phyloP scores from a whole-genome alignment of 176 grass and related monocot genomes.

The Phyllostachys edulis region DNA sequence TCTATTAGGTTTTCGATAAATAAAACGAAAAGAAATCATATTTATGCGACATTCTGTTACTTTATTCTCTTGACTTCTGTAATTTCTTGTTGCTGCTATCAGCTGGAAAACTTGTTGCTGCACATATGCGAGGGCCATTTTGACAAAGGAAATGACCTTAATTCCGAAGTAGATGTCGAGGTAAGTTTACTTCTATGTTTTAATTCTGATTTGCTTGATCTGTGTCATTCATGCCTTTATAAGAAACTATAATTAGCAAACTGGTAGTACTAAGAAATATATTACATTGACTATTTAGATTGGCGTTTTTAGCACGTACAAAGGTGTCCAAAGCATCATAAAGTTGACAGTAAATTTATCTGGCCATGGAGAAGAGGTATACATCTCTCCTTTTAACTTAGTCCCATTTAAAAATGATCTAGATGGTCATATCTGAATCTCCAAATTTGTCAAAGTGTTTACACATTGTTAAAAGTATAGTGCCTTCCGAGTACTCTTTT shows the following conservation, averaged over 20 bases:
- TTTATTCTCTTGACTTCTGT: background rate
- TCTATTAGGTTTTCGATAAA: background rate
- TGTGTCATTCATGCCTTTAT: background rate
- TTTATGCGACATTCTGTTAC: background rate
- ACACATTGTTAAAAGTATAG: too few relatives aligned
- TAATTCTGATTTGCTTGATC: background rate
- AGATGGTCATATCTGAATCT: too few relatives aligned
- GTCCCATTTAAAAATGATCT: too few relatives aligned
- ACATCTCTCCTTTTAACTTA: background rate
- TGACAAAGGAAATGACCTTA: background rate
- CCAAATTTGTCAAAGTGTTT: too few relatives aligned
- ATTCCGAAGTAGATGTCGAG: background rate
- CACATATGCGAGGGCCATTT: background rate
- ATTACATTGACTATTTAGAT: background rate
- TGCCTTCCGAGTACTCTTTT: too few relatives aligned
- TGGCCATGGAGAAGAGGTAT: background rate
- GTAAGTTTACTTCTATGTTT: conserved; percentile 3
- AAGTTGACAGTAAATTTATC: background rate
- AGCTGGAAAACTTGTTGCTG: background rate
- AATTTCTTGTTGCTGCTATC: background rate
- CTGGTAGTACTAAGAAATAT: background rate
- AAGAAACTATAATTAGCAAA: background rate
- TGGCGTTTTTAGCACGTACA: background rate
- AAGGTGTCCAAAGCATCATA: background rate
- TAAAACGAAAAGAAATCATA: background rate